Conservation (phyloP, 1,139 yeast species). For the Geotrichum armillariae region DNA sequence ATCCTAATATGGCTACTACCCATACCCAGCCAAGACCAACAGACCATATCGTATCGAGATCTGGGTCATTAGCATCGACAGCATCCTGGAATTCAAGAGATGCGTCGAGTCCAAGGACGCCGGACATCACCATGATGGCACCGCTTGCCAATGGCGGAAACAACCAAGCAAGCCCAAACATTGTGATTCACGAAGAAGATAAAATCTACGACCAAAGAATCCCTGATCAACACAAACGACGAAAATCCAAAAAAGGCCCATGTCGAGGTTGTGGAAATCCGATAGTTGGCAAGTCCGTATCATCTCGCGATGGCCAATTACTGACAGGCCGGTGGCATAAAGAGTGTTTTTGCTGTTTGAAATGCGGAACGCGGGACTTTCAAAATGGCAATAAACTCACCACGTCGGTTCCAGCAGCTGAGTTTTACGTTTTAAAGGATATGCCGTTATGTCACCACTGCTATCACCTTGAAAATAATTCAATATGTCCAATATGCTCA, state of each 20-base stretch:
- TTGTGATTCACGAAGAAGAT: background rate
- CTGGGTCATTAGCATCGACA: slow-evolving; percentile 10
- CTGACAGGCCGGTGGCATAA: slow-evolving; percentile 95
- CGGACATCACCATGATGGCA: slow-evolving; percentile 3
- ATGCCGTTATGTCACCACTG: slow-evolving; percentile 79
- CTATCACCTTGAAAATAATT: slow-evolving; percentile 74
- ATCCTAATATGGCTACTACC: background rate
- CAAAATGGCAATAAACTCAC: slow-evolving; percentile 25
- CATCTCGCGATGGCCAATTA: slow-evolving; percentile 77
- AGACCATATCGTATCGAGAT: slow-evolving; percentile 4
- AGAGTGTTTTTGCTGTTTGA: slow-evolving; percentile 71
- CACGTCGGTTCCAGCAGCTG: slow-evolving; percentile 42
- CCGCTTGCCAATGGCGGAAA: background rate
- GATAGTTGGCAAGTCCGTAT: slow-evolving; percentile 59
- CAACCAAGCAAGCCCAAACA: background rate
- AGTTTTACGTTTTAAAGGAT: slow-evolving; percentile 79
- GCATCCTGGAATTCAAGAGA: background rate
- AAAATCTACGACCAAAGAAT: background rate
- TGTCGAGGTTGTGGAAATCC: slow-evolving; percentile 51
- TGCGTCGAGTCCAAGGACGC: slow-evolving; percentile 3
- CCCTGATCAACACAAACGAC: background rate
- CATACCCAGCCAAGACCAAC: background rate
- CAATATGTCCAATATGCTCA: slow-evolving; percentile 70
- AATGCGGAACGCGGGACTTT: slow-evolving; percentile 47
- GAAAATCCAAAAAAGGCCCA: slow-evolving; percentile 18